Base-by-base conservation (phyloP, 306 rosid species). In the Benincasa hispida region DNA sequence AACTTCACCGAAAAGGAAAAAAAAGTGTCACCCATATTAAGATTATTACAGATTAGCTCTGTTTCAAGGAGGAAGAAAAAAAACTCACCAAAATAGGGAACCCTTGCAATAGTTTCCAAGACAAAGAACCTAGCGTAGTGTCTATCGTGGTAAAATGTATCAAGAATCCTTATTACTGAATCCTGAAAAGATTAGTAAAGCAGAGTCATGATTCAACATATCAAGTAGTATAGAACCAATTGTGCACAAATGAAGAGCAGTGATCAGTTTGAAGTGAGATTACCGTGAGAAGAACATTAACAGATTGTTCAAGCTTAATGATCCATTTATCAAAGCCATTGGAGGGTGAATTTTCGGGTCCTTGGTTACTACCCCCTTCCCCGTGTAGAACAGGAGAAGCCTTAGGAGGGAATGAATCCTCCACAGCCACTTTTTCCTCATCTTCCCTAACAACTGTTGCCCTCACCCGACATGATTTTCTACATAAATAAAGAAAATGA, bases 81-180 rank as follows among this genome's bases (percentile, higher is more conserved):
- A 69, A 28, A 84, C 88, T 83, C 76, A 92, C 99, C 99, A 79
- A 94, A 94, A 82, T 94, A 94, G 76, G 99, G 99, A 77, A 94
- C 97, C 85, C 99, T 89, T 3, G 99, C 99, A 78, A 94, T 94
- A 76, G 99, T 94, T 84, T 94, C 98, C 78, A 94, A 88, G 60
- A 94, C 99, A 75, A 78, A 94, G 87, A 94, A 94, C 86, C 99
- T 89, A 13, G 99, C 93, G 81, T 90, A 94, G 79, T 90, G 5
- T 76, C 99, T 88, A 80, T 94, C 93, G 54, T 15, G 84, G 77
- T 94, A 94, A 72, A 94, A 76, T 39, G 91, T 66, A 78, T 94
- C 97, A 10, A 94, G 97, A 80, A 94, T 77, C 84, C 85, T 88
- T 42, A 92, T 90, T 17, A 90, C 99, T n/a, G 97, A 81, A 83